Evolutionary conservation across 192 early-diverging fungal species (phyloP), one percentile per base, ranked within the genome.

Genomic region (Coemansia asiatica): DNA sequence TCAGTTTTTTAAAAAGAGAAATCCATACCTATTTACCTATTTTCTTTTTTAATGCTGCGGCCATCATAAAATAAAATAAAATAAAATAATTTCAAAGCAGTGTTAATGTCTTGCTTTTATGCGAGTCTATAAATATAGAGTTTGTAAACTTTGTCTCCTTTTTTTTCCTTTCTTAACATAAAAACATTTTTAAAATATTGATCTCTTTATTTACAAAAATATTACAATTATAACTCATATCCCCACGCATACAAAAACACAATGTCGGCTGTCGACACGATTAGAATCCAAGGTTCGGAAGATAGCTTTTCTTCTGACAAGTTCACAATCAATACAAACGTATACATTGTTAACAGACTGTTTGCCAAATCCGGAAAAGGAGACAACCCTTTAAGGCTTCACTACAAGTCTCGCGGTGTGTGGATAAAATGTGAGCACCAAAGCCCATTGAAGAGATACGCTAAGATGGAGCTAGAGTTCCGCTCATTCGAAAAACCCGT

Each of bases 381-480:
- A 7, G 6, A 19, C 50, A 23, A 23, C 22, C 4, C 21, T 13
- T 53, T 12, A 7, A 19, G 23, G 25, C 50, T 53, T 53, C 25
- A 53, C 19, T 53, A 53, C 25, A 26, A 53, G 3, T 23, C 50
- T 3, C 4, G 23, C 13, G 50, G 50, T 22, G 22, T 53, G 10
- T 53, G 50, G 50, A 26, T 53, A 53, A 53, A 53, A 16, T 53
- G 50, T 13, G 25, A 53, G 16, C 50, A 53, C 50, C 6, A 26
- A 8, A 53, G 50, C 25, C 21, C 50, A 23, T 53, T 53, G 25
- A 53, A 53, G 22, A 53, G 15, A 16, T 53, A 53, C 13, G 4
- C 8, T 15, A 44, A 44, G 2, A 44, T 44, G 40, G 51, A 54
- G 26, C 51, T 54, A 3, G 51, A 54, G 51, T 54, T 54, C 51